Evolutionary conservation across 108 stramenopile genomes (phyloP).

Genomic region (Cyclotella kingstonii): DNA sequence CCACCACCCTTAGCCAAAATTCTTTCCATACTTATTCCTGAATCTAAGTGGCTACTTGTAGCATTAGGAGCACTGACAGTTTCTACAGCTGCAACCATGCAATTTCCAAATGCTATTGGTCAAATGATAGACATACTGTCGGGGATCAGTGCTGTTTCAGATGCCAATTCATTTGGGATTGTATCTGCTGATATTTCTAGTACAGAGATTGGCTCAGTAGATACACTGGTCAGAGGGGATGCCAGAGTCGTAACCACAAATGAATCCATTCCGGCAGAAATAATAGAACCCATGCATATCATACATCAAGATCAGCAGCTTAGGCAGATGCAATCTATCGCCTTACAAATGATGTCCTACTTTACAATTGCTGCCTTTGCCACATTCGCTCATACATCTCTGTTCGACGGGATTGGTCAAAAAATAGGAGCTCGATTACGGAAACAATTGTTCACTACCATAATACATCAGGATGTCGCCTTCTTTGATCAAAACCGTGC

Average conservation of each 20-base stretch:
- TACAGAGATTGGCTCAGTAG: background rate
- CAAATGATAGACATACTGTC: slow-evolving; percentile 40
- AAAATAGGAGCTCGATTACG: slow-evolving; percentile 37
- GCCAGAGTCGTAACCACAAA: background rate
- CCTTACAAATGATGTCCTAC: slow-evolving; percentile 25
- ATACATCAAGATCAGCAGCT: background rate
- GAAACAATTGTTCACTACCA: slow-evolving; percentile 29
- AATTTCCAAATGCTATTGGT: slow-evolving; percentile 39
- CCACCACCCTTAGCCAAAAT: slow-evolving; percentile 36
- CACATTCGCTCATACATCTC: slow-evolving; percentile 28
- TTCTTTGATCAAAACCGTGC: slow-evolving; percentile 41
- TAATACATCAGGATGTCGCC: slow-evolving; percentile 29
- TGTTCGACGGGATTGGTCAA: slow-evolving; percentile 42
- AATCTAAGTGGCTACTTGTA: slow-evolving; percentile 15
- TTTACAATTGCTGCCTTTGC: slow-evolving; percentile 31
- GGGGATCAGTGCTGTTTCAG: slow-evolving; percentile 3
- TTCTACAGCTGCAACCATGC: slow-evolving; percentile 41
- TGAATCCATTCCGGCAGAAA: background rate
- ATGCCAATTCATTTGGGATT: background rate
- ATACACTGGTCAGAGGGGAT: background rate
- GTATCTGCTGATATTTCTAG: background rate
- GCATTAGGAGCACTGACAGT: slow-evolving; percentile 35
- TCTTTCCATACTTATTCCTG: slow-evolving; percentile 31
- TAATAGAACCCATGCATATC: background rate
- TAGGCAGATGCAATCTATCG: slow-evolving; percentile 26